phyloP scores from a whole-genome alignment of 2,329 filamentous ascomycete species.

The Teratosphaeria zuluensis region DNA sequence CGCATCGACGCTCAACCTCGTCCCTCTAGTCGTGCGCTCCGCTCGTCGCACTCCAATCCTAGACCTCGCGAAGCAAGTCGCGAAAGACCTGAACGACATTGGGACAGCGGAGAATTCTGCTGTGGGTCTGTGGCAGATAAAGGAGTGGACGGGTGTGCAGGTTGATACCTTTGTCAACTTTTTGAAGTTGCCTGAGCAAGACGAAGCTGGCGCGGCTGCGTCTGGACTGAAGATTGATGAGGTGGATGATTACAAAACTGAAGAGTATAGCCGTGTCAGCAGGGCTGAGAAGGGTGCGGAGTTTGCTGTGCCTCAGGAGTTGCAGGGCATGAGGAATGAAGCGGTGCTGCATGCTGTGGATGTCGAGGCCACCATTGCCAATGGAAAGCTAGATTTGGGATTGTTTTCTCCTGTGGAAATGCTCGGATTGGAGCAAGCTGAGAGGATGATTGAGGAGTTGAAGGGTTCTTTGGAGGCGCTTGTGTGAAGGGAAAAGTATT shows the following conservation, averaged over 20 bases:
- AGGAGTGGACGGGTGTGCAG: conserved; percentile 61
- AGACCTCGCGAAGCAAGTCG: conserved; percentile 51
- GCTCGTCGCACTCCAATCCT: conserved; percentile 29
- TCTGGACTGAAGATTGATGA: conserved; percentile 17
- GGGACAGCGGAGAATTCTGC: conserved; percentile 44
- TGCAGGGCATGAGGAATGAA: background rate
- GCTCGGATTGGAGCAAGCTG: conserved; percentile 29
- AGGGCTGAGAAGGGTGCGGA: background rate
- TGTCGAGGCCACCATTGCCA: conserved; percentile 43
- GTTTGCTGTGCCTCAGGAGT: background rate
- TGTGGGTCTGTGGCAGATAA: conserved; percentile 61
- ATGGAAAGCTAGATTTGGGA: conserved; percentile 41
- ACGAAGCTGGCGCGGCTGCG: conserved; percentile 6
- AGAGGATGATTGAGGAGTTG: conserved; percentile 28
- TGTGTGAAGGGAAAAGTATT: background rate
- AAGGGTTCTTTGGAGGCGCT: conserved; percentile 12
- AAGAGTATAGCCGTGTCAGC: background rate
- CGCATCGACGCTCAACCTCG: conserved; percentile 68
- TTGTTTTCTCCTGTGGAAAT: conserved; percentile 41
- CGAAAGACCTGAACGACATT: conserved; percentile 57
- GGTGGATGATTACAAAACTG: conserved; percentile 9
- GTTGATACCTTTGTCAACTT: conserved; percentile 77
- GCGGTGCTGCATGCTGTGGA: conserved; percentile 35
- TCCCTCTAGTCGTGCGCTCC: conserved; percentile 55
- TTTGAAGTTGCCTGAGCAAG: conserved; percentile 43